phyloP scores from a whole-genome alignment of 192 early-diverging fungal genomes.

The Chytriomyces hyalinus region DNA sequence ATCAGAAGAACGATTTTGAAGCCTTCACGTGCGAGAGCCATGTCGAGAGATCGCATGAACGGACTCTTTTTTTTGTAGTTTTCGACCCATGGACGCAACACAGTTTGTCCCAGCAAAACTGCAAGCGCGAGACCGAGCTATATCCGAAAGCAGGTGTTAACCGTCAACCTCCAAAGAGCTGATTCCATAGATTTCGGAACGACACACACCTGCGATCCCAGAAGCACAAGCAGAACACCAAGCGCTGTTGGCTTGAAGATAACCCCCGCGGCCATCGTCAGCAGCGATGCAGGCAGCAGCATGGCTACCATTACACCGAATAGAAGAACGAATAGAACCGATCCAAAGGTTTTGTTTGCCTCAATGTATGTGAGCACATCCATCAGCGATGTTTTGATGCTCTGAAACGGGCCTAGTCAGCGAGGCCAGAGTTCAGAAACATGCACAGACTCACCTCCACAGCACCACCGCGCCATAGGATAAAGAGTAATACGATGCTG shows the following conservation, averaged over 20 bases:
- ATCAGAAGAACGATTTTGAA: conserved; percentile 40
- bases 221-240: conserved; percentile 28
- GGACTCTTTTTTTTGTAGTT: conserved; percentile 12
- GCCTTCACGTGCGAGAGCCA: conserved; percentile 30
- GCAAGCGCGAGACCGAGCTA: conserved; percentile 25
- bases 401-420: neutral
- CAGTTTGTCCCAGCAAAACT: conserved; percentile 24
- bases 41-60: conserved; percentile 25
- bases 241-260: conserved; percentile 34
- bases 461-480: neutral
- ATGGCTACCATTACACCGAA: conserved; percentile 11
- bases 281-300: conserved; percentile 27
- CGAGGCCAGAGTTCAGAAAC: neutral
- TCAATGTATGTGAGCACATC: conserved; percentile 23
- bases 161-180: too few relatives aligned
- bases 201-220: conserved; percentile 32
- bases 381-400: conserved; percentile 18
- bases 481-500: neutral
- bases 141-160: too few relatives aligned
- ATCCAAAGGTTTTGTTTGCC: conserved; percentile 25
- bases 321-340: conserved; percentile 24
- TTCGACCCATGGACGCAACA: conserved; percentile 37
- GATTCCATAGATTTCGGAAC: neutral
- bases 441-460: neutral
- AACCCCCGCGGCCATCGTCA: conserved; percentile 34